These are phyloP conservation scores for Phalaenopsis equestris DNA, from an alignment of 106 monocot genomes.

Conservation along the genomic window DNA sequence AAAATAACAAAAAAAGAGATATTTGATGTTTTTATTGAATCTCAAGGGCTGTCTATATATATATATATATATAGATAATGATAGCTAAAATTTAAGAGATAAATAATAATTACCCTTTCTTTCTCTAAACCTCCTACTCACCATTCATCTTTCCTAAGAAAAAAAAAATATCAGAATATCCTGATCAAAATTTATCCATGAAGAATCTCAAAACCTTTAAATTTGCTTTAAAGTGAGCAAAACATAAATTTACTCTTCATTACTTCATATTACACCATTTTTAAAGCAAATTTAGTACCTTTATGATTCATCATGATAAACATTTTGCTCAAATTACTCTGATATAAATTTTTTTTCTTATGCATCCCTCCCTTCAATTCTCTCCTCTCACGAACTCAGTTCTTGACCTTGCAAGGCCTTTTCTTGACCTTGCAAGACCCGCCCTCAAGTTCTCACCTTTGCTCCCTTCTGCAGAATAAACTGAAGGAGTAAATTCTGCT, in stretches of 20 bases:
- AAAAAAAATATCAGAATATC: too few species aligned
- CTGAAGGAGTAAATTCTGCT: neutral
- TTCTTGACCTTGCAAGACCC: conserved; percentile 13
- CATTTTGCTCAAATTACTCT: neutral
- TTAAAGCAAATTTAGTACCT: neutral
- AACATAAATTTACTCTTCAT: too few species aligned
- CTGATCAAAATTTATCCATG: too few species aligned
- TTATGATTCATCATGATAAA: too few species aligned
- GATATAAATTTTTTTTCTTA: neutral
- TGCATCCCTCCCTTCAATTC: neutral
- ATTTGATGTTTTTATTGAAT: neutral
- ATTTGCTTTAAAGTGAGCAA: too few species aligned
- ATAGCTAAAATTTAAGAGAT: neutral
- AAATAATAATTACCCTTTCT: neutral
- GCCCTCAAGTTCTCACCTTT: neutral
- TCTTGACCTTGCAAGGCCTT: conserved; percentile 9
- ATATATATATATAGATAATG: neutral
- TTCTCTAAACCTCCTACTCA: neutral
- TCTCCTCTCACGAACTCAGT: neutral
- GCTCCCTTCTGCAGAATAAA: neutral
- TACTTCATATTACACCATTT: too few species aligned
- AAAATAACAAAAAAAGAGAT: too few species aligned
- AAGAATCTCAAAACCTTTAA: too few species aligned
- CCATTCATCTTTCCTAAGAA: too few species aligned
- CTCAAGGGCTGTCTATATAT: neutral